Base-by-base conservation (phyloP, 2,329 filamentous ascomycete genomes). In the Pestalotiopsis fici region DNA sequence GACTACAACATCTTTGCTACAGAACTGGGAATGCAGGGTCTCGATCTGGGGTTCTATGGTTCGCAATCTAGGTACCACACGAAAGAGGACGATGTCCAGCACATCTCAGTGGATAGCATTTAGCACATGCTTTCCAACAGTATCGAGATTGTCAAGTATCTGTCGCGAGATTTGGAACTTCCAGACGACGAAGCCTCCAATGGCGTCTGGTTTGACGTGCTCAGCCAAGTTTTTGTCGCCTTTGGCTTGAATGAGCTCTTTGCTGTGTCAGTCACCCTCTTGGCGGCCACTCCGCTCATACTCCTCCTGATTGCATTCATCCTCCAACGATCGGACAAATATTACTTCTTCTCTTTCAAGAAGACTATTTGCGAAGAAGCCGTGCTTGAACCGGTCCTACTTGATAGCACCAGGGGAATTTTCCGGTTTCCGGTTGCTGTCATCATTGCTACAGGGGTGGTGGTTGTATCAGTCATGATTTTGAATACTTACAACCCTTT, bases 91-190 rank as follows among this genome's bases (percentile, higher is more conserved):
- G 93, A 96, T 75, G 85, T 90, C 1, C 88, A 88, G 43, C 93
- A 97, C 78, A 92, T 93, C 0, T 91, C 88, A 23, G 77, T 78
- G 67, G 79, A 81, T 59, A 88, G 86, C 69, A 78, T 97, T n/a
- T 97, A 94, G 94, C 94, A 98, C 78, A 98, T 98, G 95, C 85
- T 98, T 39, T 95, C 93, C 25, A 90, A 91, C 11, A 89, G 93
- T 7, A 80, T 97, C 31, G 87, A 89, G 2, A 95, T 94, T 0
- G 88, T 92, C 12, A 84, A 91, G 72, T 86, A 85, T 3, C 83
- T 98, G 59, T 89, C 93, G 0, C 86, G 87, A 11, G 88, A 92
- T 69, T 88, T 85, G 1, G 89, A 87, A 67, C 82, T 85, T 61
- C 83, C 82, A 2, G 97, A 95, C 73, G 86, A 83, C 28, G 77